Percentiles rank a stretch among this genome's conserved stretches.
These are phyloP conservation scores for Colletotrichum sublineola DNA, from an alignment of 2,329 filamentous ascomycete species.

Conservation along the genomic window DNA sequence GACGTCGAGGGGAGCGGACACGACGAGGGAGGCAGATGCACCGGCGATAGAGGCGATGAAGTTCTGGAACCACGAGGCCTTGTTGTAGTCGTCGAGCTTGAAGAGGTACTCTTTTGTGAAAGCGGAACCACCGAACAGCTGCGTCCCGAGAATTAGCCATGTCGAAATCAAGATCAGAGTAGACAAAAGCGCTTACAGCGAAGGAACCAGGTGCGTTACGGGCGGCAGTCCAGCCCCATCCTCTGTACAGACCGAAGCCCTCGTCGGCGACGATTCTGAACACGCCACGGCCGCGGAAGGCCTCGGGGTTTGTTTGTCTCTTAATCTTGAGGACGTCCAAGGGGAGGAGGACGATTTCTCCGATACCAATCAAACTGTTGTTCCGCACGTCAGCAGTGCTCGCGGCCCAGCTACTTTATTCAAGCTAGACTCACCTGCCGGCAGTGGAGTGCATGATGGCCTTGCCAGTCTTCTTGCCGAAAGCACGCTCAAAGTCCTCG, in stretches of 20 bases:
- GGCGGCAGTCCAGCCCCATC: constrained; percentile 97
- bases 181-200: constrained; percentile 73
- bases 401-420: constrained; percentile 3
- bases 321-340: constrained; percentile 99
- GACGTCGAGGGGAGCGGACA: constrained; percentile 96
- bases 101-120: constrained; percentile 98
- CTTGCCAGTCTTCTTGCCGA: constrained; percentile 97
- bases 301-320: constrained; percentile 98
- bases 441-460: constrained; percentile 98
- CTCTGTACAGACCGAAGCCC: constrained; percentile 94
- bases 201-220: constrained; percentile 98
- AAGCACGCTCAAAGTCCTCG: constrained; percentile 85
- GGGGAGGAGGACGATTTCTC: constrained; percentile 94
- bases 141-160: constrained; percentile 29
- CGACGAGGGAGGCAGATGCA: constrained; percentile 93
- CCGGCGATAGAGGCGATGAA: constrained; percentile 96
- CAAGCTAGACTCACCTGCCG: constrained; percentile 73
- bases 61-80: constrained; percentile 94
- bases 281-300: constrained; percentile 93
- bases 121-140: constrained; percentile 97
- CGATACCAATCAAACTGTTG: constrained; percentile 89
- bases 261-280: constrained; percentile 92
- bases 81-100: constrained; percentile 93
- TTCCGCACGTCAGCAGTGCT: background rate
- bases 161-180: background rate